These are phyloP conservation scores for Angophora floribunda DNA, from an alignment of 345 rosid genomes.

Conservation along the genomic window DNA sequence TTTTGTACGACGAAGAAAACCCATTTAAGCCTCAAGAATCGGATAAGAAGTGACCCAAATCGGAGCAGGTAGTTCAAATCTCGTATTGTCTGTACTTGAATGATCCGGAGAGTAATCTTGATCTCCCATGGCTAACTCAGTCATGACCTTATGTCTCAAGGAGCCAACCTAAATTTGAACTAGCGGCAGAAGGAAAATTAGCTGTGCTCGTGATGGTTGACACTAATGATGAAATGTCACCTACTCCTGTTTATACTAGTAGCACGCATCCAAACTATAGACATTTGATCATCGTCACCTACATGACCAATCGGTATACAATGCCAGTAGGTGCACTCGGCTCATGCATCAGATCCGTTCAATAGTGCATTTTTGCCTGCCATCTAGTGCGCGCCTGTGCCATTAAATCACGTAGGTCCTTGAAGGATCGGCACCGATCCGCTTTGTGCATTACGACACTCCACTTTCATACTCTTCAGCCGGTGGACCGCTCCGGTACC, in stretches of 20 bases:
- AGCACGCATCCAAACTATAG: background rate
- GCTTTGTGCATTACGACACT: background rate
- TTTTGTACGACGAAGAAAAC: background rate
- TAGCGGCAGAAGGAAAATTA: background rate
- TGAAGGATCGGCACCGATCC: background rate
- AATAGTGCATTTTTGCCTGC: background rate
- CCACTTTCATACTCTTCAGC: background rate
- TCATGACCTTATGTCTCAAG: background rate
- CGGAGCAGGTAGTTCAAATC: background rate
- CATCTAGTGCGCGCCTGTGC: background rate
- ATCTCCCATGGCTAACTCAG: background rate
- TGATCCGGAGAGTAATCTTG: background rate
- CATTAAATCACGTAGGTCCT: background rate
- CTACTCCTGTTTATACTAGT: background rate
- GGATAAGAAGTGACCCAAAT: background rate
- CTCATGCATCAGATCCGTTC: background rate
- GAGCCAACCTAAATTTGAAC: background rate
- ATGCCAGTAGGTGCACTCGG: background rate
- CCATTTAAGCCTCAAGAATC: background rate
- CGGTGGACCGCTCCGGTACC: background rate
- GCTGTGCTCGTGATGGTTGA: background rate
- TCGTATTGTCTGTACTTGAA: background rate
- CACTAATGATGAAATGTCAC: background rate
- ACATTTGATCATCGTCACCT: background rate
- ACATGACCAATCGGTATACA: background rate